Evolutionary conservation across 176 grass and related monocot genomes (phyloP).

Genomic region (Avena insularis): DNA sequence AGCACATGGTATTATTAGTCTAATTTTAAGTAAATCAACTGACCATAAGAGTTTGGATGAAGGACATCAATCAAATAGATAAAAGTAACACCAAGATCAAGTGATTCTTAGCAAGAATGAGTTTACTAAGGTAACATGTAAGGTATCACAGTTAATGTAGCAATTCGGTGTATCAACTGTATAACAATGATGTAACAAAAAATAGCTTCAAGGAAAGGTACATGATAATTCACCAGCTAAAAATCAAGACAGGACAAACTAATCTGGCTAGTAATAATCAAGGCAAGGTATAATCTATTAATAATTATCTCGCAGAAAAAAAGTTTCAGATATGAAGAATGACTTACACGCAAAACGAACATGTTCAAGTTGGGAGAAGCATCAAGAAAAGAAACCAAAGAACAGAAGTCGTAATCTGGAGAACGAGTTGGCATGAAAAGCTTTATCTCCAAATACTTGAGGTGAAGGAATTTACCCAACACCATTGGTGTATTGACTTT

Average conservation of each 20-base stretch:
- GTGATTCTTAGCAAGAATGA: background rate
- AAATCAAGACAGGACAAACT: background rate
- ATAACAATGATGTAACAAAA: background rate
- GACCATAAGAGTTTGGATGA: background rate
- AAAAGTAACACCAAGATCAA: background rate
- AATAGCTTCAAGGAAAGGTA: background rate
- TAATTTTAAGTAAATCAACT: conserved; percentile 2
- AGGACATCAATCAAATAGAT: background rate
- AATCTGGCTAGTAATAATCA: background rate
- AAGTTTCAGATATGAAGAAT: background rate
- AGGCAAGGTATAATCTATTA: background rate
- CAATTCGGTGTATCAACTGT: background rate
- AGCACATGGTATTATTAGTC: background rate
- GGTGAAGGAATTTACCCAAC: conserved; percentile 25
- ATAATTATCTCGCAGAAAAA: background rate
- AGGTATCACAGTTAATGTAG: background rate
- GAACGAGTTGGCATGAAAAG: background rate
- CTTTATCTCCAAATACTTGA: conserved; percentile 34
- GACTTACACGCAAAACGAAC: conserved; percentile 33
- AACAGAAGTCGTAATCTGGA: background rate
- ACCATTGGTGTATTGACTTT: conserved; percentile 1
- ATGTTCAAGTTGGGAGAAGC: conserved; percentile 27
- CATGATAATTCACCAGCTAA: background rate
- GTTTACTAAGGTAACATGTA: background rate
- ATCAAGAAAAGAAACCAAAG: conserved; percentile 36